A percentile compares a stretch with the other conserved stretches of the same genome.
These are phyloP conservation scores for Eustoma russellianum DNA, from an alignment of 257 asterid species.

Conservation along the genomic window DNA sequence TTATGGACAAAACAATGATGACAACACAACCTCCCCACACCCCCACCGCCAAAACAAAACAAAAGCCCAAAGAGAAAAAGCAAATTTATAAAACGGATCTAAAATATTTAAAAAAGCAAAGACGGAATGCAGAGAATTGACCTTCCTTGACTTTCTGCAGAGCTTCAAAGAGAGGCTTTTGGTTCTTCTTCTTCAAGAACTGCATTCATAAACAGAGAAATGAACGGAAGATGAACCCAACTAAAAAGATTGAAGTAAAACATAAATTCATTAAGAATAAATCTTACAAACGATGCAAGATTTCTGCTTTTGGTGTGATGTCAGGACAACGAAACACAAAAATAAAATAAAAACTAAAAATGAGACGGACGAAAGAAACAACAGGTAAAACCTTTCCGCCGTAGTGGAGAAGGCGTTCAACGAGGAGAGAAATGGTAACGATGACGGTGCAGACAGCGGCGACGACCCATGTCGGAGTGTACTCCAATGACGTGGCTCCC, in stretches of 20 bases:
- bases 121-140: neutral
- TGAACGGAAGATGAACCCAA: conserved; percentile 1
- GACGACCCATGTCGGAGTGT: conserved; percentile 85
- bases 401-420: conserved; percentile 56
- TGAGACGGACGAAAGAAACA: neutral
- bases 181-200: conserved; percentile 37
- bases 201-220: conserved; percentile 16
- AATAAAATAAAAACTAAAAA: no score
- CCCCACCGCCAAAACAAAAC: neutral
- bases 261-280: no score
- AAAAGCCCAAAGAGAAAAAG: neutral
- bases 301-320: no score
- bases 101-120: no score
- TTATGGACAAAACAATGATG: neutral
- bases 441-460: conserved; percentile 78
- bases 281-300: no score
- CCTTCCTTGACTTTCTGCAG: conserved; percentile 44
- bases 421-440: conserved; percentile 65
- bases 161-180: conserved; percentile 37
- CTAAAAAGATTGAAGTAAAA: neutral
- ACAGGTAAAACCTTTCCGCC: conserved; percentile 43
- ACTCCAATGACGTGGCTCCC: conserved; percentile 55
- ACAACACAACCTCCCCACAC: neutral
- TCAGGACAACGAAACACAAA: neutral
- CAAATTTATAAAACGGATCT: no score